Base-by-base conservation (phyloP, 768 basidiomycete species). In the Tricholoma sp. region DNA sequence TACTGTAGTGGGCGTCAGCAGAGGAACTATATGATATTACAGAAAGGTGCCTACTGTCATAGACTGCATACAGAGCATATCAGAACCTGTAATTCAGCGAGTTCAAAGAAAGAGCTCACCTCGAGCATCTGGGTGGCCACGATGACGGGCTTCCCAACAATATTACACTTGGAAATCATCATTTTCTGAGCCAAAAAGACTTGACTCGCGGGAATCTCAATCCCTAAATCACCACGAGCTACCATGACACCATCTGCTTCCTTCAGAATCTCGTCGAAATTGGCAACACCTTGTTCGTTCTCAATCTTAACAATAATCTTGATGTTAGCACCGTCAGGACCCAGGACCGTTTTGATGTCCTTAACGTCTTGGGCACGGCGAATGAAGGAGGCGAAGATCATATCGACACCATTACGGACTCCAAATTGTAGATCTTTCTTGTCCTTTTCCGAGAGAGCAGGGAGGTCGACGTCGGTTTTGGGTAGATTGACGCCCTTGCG, bases 301-400 rank as follows among this genome's bases (percentile, higher is more conserved):
- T 99, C 97, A 62, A 99, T 98, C 76, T 99, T 99, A 76, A 96
- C 94, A 63, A 99, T 98, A 72, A 99, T 94, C 76, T 98, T 98
- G 81, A 99, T 94, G 76, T 76, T 87, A 54, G 93, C 90, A 56
- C 97, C 97, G 52, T 94, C 94, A 33, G 95, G 88, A 49, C 97
- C 97, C 62, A 99, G 86, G 59, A 95, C 91, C 50, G 84, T 80
- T 62, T 94, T 89, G 71, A 99, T 98, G 66, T 97, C 92, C 61
- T 77, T 81, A 68, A 99, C 95, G 70, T 99, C 97, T 65, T 97
- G 82, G 28, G 85, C 96, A 55, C 90, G 87, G 59, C 97, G 94
- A 73, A 99, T 98, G 73, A 98, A 99, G 3, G 97, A 98, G 6
- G 97, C 97, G 69, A 99, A 99, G 66, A 99, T 74, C 95, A 99